phyloP scores from a whole-genome alignment of 1,284 basidiomycete species.

The Leucoagaricus sp. region DNA sequence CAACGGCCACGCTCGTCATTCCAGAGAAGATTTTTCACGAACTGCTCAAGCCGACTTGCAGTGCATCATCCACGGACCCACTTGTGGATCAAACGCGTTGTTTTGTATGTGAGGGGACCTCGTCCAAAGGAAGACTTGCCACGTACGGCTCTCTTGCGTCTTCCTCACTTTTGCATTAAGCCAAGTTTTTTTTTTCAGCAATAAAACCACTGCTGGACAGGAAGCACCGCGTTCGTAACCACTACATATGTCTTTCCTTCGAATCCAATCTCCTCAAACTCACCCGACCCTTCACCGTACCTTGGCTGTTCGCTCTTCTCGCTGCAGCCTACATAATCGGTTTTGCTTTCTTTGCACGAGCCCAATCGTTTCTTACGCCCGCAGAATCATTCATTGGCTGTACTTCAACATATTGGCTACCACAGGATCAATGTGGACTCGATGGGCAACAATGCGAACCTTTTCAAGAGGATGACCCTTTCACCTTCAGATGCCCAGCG shows the following conservation, averaged over 20 bases:
- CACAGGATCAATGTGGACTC: slow-evolving; percentile 76
- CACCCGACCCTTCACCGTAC: slow-evolving; percentile 51
- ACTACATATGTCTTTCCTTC: slow-evolving; percentile 44
- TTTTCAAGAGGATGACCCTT: slow-evolving; percentile 54
- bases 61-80: slow-evolving; percentile 24
- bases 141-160: slow-evolving; percentile 39
- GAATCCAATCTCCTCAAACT: slow-evolving; percentile 53
- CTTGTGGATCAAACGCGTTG: slow-evolving; percentile 21
- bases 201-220: slow-evolving; percentile 57
- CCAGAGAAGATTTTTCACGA: neutral
- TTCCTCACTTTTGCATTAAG: neutral
- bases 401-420: slow-evolving; percentile 70
- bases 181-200: slow-evolving; percentile 35
- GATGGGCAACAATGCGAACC: slow-evolving; percentile 71
- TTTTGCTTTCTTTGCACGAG: slow-evolving; percentile 71
- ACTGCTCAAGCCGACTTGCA: slow-evolving; percentile 12
- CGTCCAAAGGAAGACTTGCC: slow-evolving; percentile 57
- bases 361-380: slow-evolving; percentile 71
- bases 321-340: slow-evolving; percentile 68
- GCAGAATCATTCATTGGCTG: slow-evolving; percentile 64
- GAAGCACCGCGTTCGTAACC: slow-evolving; percentile 40
- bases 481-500: slow-evolving; percentile 83
- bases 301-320: slow-evolving; percentile 58
- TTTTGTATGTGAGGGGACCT: slow-evolving; percentile 58
- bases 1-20: neutral